Conservation (phyloP, 306 rosid species). For the Delonix regia region DNA sequence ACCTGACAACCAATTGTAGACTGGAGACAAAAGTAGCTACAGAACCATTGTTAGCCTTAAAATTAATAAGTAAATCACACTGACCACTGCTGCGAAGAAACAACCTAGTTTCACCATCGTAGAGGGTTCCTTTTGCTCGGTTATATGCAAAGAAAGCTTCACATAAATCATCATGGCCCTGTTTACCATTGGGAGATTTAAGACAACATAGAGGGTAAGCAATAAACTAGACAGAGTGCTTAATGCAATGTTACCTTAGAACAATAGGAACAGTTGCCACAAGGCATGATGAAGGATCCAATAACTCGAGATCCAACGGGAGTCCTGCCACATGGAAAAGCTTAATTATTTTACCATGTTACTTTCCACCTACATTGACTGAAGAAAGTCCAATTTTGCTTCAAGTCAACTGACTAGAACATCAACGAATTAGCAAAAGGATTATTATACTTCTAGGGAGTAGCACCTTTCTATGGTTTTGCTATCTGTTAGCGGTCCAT, state of each 20-base stretch:
- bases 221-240: constrained; percentile 26
- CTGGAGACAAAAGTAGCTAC: neutral
- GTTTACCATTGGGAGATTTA: constrained; percentile 32
- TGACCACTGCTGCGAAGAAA: constrained; percentile 78
- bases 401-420: constrained; percentile 1
- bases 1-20: too few relatives aligned
- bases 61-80: constrained; percentile 22
- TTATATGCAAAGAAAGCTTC: constrained; percentile 90
- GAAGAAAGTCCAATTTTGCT: neutral
- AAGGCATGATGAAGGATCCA: constrained; percentile 97
- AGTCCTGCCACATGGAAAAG: constrained; percentile 54
- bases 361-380: constrained; percentile 14
- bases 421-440: constrained; percentile 12
- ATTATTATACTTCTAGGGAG: neutral
- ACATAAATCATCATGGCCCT: constrained; percentile 97
- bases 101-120: constrained; percentile 93
- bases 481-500: constrained; percentile 58
- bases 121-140: constrained; percentile 95
- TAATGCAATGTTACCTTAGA: constrained; percentile 61
- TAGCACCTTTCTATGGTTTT: constrained; percentile 63
- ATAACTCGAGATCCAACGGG: constrained; percentile 82
- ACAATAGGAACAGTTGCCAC: constrained; percentile 87
- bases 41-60: constrained; percentile 1
- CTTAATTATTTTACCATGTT: neutral
- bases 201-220: constrained; percentile 29